Evolutionary conservation across 2,329 filamentous ascomycete species (phyloP).

Genomic region (Fonsecaea multimorphosa): DNA sequence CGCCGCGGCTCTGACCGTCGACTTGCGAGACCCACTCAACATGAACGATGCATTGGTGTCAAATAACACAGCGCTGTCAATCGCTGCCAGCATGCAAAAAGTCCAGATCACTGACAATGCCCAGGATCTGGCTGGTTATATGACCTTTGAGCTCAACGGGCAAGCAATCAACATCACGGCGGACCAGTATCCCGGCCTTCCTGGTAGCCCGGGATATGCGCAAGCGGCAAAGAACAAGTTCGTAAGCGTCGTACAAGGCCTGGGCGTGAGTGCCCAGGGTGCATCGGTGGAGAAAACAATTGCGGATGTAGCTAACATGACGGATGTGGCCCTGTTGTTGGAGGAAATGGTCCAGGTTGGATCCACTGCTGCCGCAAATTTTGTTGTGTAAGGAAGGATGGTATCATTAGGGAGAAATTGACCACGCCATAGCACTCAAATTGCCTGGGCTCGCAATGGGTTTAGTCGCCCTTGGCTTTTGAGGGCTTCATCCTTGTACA

Average conservation of each 20-base stretch:
- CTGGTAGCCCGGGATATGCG: neutral
- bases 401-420: too few species aligned
- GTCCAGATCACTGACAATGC: neutral
- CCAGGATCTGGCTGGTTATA: neutral
- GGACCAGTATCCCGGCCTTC: neutral
- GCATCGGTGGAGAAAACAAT: neutral
- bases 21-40: neutral
- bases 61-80: neutral
- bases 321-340: neutral
- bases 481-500: too few species aligned
- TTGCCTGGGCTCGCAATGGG: too few species aligned
- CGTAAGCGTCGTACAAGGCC: neutral
- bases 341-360: neutral
- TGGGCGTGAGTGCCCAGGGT: neutral
- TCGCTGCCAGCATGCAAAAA: neutral
- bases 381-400: neutral
- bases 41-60: conserved; percentile 5
- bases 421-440: too few species aligned
- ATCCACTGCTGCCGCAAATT: neutral
- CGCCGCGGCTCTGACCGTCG: neutral
- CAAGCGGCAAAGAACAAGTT: neutral
- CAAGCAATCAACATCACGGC: conserved; percentile 1
- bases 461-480: too few species aligned
- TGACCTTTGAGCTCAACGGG: neutral
- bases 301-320: neutral